Evolutionary conservation across 2,329 filamentous ascomycete species (phyloP), one percentile per base, ranked within the genome.

Genomic region (Neurospora sp.): DNA sequence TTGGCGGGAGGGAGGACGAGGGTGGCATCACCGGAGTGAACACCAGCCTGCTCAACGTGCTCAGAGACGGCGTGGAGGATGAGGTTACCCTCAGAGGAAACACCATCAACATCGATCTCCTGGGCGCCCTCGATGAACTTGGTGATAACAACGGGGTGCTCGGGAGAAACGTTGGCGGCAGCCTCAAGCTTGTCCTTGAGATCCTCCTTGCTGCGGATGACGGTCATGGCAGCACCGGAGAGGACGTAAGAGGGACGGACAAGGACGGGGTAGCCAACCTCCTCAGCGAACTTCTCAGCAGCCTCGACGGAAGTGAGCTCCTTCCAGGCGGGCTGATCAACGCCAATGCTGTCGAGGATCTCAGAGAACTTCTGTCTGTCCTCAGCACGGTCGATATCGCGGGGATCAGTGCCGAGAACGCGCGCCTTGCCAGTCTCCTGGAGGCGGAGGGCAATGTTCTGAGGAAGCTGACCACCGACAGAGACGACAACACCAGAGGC

Each of bases 341-440:
- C 89, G 71, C 94, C 95, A 76, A 98, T 97, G 80, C 92, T 96
- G 81, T 99, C 96, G 66, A 99, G 87, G 73, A 98, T 98, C 77
- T 94, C 91, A 28, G 95, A 97, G 85, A 99, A 99, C 82, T 99
- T 98, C 81, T 98, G 94, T 78, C 96, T 89, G 80, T 99, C 94
- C 82, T 99, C 96, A 66, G 96, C 96, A 84, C 94, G 96, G 86
- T 99, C 96, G 74, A 99, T 99, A 77, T 98, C 93, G 77, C 89
- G 86, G 43, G 96, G 96, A 77, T 98, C 88, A 0, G 96, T 99
- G 76, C 96, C 96, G 8, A 99, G 89, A 69, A 99, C 89, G 72
- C 93, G 94, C 70, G 95, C 95, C 71, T 92, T 91, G 69, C 96
- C 96, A 68, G 89, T 90, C 79, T 98, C 93, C 82, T 98, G 95